These are phyloP conservation scores for Meredithiella fracta DNA, from an alignment of 2,329 filamentous ascomycete species.

Conservation along the genomic window DNA sequence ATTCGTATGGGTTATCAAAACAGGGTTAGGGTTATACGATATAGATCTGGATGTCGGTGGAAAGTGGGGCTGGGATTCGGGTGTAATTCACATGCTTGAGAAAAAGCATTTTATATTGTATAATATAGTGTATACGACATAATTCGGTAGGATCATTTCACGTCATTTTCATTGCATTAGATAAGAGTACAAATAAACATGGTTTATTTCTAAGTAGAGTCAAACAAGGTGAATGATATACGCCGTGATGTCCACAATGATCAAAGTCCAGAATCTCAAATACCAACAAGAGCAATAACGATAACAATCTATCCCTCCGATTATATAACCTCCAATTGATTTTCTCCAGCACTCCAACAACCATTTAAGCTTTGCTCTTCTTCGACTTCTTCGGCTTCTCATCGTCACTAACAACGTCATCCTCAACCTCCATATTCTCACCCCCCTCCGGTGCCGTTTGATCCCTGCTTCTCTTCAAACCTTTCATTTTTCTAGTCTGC, in stretches of 20 bases:
- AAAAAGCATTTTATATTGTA: no score
- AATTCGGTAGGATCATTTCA: no score
- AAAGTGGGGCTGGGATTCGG: background rate
- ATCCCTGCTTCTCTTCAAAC: slow-evolving; percentile 67
- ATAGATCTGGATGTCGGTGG: background rate
- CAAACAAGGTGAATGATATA: slow-evolving; percentile 10
- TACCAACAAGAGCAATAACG: slow-evolving; percentile 9
- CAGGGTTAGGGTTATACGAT: background rate
- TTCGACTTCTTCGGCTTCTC: slow-evolving; percentile 18
- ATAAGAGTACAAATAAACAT: background rate
- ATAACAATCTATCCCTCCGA: background rate
- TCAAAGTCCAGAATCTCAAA: slow-evolving; percentile 12
- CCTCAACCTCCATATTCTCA: slow-evolving; percentile 28
- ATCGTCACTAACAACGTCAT: slow-evolving; percentile 19
- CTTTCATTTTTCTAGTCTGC: slow-evolving; percentile 99
- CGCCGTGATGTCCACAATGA: slow-evolving; percentile 11
- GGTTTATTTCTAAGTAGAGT: slow-evolving; percentile 7
- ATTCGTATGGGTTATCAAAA: background rate
- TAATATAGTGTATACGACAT: no score
- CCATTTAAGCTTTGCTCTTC: slow-evolving; percentile 18
- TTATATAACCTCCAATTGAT: background rate
- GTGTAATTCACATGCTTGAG: background rate
- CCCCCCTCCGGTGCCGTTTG: slow-evolving; percentile 29
- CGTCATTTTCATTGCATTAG: no score
- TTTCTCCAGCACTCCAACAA: background rate